Evolutionary conservation across 495 filamentous ascomycete genomes (phyloP).

Genomic region (Sphaerosporella brunnea): DNA sequence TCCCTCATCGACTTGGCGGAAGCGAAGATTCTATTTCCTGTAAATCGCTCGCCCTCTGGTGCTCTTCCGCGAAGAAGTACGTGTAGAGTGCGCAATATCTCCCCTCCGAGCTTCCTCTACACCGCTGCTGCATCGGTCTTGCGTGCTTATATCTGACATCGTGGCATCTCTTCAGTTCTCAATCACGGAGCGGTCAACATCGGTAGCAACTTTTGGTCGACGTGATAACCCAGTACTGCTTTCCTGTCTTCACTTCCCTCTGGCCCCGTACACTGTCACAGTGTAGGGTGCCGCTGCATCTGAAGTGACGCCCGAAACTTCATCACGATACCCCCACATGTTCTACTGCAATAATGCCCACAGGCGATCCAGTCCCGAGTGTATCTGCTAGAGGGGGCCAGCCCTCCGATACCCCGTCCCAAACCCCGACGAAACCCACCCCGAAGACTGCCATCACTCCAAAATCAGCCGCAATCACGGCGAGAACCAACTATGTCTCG

Average conservation of each 20-base stretch:
- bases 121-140: too few relatives aligned
- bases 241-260: background rate
- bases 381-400: slow-evolving; percentile 10
- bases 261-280: background rate
- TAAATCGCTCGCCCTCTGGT: background rate
- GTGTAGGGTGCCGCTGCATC: slow-evolving; percentile 6
- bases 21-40: background rate
- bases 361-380: slow-evolving; percentile 16
- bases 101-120: too few relatives aligned
- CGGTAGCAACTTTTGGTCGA: background rate
- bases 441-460: slow-evolving; percentile 13
- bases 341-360: slow-evolving; percentile 21
- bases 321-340: slow-evolving; percentile 21
- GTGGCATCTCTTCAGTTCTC: too few relatives aligned
- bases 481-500: slow-evolving; percentile 22
- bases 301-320: slow-evolving; percentile 5
- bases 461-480: slow-evolving; percentile 22
- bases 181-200: background rate
- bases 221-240: background rate
- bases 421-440: slow-evolving; percentile 8
- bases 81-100: background rate
- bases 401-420: slow-evolving; percentile 4
- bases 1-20: too few relatives aligned
- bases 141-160: too few relatives aligned
- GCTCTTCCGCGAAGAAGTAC: background rate